Conservation (phyloP, 768 basidiomycete genomes). For the Auricularia cornea region DNA sequence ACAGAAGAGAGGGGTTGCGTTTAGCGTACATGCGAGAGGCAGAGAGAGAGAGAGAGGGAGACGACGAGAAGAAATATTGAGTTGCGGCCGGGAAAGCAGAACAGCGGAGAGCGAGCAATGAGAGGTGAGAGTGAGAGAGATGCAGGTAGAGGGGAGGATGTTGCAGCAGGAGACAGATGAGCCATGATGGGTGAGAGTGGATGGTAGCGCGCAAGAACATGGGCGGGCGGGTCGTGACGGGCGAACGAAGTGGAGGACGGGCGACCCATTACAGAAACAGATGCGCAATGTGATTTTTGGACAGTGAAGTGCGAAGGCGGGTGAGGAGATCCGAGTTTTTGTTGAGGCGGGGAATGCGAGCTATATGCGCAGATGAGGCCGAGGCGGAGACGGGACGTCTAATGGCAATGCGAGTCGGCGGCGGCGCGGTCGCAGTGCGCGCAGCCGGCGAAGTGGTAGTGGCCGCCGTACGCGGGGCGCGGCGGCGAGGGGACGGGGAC, state of each 20-base stretch:
- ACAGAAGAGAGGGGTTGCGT: neutral
- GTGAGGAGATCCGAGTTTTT: too few relatives aligned
- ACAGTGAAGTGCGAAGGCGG: neutral
- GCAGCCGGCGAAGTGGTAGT: neutral
- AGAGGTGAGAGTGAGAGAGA: neutral
- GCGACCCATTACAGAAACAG: neutral
- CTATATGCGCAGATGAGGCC: too few relatives aligned
- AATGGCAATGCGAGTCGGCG: neutral
- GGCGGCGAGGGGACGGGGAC: neutral
- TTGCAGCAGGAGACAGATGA: too few relatives aligned
- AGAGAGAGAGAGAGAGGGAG: neutral
- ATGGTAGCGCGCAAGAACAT: neutral
- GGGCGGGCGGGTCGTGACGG: too few relatives aligned
- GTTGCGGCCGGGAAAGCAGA: neutral
- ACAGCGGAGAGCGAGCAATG: conserved; percentile 1
- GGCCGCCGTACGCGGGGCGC: neutral
- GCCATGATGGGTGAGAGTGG: neutral
- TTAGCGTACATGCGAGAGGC: neutral
- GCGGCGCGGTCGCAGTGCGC: neutral
- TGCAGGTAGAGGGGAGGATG: neutral
- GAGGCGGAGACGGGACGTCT: too few relatives aligned
- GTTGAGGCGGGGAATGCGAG: too few relatives aligned
- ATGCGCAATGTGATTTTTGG: neutral
- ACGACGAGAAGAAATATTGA: neutral
- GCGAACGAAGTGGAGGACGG: neutral